A percentile compares a stretch with the other conserved stretches of the same genome.
Conservation (phyloP, 345 rosid species). For the Alliaria petiolata region DNA sequence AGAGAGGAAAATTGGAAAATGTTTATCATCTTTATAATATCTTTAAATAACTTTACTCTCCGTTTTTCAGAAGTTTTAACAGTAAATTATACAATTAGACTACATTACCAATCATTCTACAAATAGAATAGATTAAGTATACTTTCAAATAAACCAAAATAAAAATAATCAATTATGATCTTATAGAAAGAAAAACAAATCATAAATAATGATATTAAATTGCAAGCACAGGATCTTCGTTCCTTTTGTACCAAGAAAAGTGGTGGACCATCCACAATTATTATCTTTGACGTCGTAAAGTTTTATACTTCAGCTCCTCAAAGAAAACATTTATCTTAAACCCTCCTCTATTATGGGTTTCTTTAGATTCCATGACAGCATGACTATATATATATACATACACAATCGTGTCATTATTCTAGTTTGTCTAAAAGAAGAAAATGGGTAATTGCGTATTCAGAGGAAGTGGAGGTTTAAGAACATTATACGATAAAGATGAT, state of each 20-base stretch:
- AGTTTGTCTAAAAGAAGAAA: not conserved
- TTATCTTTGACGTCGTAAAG: not conserved
- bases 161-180: no score
- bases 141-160: not conserved
- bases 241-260: constrained; percentile 27
- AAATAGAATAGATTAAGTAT: not conserved
- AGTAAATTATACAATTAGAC: not conserved
- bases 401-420: not conserved
- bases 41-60: not conserved
- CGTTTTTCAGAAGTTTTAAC: not conserved
- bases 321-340: constrained; percentile 6
- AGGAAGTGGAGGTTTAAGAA: constrained; percentile 34
- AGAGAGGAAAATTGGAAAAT: not conserved
- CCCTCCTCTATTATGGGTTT: constrained; percentile 4
- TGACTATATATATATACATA: not conserved
- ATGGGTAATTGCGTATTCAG: constrained; percentile 79
- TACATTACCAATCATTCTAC: not conserved
- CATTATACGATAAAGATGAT: constrained; percentile 35
- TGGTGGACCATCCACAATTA: constrained; percentile 16
- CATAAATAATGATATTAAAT: not conserved
- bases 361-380: constrained; percentile 15
- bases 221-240: not conserved
- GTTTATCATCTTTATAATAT: not conserved
- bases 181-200: not conserved
- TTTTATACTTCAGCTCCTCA: not conserved